Conservation (phyloP, 176 grass and related monocot species). For the Melocanna baccifera region DNA sequence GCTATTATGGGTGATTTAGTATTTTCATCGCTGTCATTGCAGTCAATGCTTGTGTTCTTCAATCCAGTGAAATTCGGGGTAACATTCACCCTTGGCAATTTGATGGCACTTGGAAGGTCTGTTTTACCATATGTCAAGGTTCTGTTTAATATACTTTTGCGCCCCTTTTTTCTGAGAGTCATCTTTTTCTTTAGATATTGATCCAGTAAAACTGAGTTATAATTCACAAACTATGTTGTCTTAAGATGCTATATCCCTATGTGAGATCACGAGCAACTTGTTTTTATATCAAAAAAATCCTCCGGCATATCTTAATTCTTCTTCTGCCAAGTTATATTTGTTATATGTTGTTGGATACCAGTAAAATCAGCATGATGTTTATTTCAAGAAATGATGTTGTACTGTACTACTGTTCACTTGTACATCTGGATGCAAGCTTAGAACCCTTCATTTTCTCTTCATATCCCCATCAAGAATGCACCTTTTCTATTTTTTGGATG, state of each 20-base stretch:
- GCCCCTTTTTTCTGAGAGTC: neutral
- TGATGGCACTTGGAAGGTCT: conserved; percentile 95
- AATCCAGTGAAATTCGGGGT: conserved; percentile 94
- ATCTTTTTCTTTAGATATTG: neutral
- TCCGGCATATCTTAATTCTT: neutral
- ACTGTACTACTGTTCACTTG: neutral
- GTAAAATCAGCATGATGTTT: conserved; percentile 12
- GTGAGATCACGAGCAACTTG: neutral
- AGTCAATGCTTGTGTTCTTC: conserved; percentile 99
- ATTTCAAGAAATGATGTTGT: neutral
- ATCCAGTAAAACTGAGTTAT: conserved; percentile 5
- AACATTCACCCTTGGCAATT: conserved; percentile 98
- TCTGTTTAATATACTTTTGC: neutral
- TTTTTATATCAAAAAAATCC: conserved; percentile 7
- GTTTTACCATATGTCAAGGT: conserved; percentile 26
- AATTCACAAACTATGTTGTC: neutral
- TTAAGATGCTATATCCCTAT: neutral
- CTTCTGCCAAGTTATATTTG: conserved; percentile 13
- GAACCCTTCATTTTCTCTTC: neutral
- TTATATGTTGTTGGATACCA: neutral
- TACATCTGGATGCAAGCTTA: neutral
- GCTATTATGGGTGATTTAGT: neutral
- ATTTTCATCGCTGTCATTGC: conserved; percentile 13
- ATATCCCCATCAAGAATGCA: neutral
- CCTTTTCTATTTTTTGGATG: neutral